These are phyloP conservation scores for Picochlorum sp. DNA, from an alignment of 139 green algal genomes.

Conservation along the genomic window DNA sequence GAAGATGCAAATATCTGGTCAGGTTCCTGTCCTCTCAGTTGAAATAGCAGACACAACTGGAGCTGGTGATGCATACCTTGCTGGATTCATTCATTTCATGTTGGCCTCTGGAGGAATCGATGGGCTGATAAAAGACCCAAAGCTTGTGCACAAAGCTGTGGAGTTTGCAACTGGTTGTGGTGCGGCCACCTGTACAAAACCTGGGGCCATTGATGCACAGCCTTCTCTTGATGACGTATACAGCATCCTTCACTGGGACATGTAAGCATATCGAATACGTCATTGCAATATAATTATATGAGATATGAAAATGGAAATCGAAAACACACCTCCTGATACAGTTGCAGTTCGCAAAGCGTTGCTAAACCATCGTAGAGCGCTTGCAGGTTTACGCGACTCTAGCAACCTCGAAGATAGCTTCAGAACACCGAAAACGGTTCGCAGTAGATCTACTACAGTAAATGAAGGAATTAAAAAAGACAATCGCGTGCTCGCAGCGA, in stretches of 20 bases:
- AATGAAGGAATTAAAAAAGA: neutral
- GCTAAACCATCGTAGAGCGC: constrained; percentile 7
- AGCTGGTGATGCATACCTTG: constrained; percentile 79
- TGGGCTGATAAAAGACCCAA: constrained; percentile 36
- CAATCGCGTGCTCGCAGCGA: neutral
- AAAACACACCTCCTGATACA: constrained; percentile 21
- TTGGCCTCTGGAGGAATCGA: constrained; percentile 53
- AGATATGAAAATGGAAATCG: neutral
- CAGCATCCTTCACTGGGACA: too few relatives aligned
- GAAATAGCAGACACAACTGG: constrained; percentile 79
- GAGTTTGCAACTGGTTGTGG: constrained; percentile 48
- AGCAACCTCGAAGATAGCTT: neutral
- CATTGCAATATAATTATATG: neutral
- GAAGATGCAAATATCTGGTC: constrained; percentile 45
- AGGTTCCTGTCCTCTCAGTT: constrained; percentile 55
- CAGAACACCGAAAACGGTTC: too few relatives aligned
- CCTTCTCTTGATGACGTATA: constrained; percentile 44
- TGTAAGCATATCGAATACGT: neutral
- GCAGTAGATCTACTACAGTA: neutral
- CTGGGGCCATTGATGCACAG: constrained; percentile 69
- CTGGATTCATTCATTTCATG: constrained; percentile 25
- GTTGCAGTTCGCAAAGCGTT: constrained; percentile 14
- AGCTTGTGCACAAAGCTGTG: constrained; percentile 41
- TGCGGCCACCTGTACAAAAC: constrained; percentile 53
- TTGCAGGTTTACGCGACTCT: constrained; percentile 2